These are phyloP conservation scores for Trametes elegans DNA, from an alignment of 768 basidiomycete species.

Conservation along the genomic window DNA sequence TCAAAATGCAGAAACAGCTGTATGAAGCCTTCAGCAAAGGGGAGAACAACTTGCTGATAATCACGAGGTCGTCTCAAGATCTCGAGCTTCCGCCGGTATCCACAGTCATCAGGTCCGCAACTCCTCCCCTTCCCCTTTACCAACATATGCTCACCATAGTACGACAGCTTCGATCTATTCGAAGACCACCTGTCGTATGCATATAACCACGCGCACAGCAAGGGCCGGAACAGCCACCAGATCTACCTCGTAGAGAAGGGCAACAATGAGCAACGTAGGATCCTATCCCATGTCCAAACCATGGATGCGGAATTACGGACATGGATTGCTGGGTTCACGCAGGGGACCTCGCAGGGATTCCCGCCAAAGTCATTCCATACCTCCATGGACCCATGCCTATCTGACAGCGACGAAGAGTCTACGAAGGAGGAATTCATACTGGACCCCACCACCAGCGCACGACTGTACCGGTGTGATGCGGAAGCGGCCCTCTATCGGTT, in stretches of 20 bases:
- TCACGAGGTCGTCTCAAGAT: constrained; percentile 58
- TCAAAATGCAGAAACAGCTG: constrained; percentile 43
- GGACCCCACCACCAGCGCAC: constrained; percentile 62
- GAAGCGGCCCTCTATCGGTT: constrained; percentile 55
- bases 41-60: constrained; percentile 60
- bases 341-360: constrained; percentile 29
- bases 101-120: constrained; percentile 58
- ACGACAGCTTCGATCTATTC: constrained; percentile 54
- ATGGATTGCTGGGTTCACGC: constrained; percentile 51
- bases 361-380: constrained; percentile 46
- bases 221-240: constrained; percentile 49
- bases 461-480: constrained; percentile 59
- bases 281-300: constrained; percentile 44
- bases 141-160: neutral
- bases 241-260: constrained; percentile 63
- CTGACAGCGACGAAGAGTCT: constrained; percentile 50
- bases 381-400: constrained; percentile 41
- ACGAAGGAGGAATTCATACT: constrained; percentile 41
- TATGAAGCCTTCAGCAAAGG: constrained; percentile 52
- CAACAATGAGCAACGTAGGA: constrained; percentile 53
- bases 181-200: constrained; percentile 63
- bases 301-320: constrained; percentile 38
- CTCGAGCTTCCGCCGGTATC: constrained; percentile 55
- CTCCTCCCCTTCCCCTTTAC: neutral
- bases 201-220: constrained; percentile 47